Percentiles rank a stretch among this genome's conserved stretches.
These are phyloP conservation scores for Tuber magnatum DNA, from an alignment of 495 filamentous ascomycete genomes.

Conservation along the genomic window DNA sequence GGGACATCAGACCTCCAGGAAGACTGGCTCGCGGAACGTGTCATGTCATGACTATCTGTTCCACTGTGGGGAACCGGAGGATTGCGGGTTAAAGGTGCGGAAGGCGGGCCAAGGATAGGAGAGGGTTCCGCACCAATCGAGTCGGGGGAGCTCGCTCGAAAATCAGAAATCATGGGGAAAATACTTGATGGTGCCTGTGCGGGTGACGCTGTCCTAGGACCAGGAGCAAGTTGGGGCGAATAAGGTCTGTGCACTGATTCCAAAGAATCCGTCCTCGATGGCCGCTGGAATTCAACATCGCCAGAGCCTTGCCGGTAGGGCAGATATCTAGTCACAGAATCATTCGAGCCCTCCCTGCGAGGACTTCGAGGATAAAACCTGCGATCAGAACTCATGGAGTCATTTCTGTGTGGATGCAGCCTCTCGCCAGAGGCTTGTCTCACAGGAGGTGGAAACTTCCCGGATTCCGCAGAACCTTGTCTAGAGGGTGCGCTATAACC, in stretches of 20 bases:
- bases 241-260: background rate
- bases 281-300: background rate
- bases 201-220: background rate
- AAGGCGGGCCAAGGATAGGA: slow-evolving; percentile 40
- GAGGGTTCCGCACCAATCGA: slow-evolving; percentile 16
- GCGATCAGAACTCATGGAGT: slow-evolving; percentile 30
- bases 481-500: slow-evolving; percentile 18
- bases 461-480: slow-evolving; percentile 30
- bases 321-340: slow-evolving; percentile 27
- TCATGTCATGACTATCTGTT: slow-evolving; percentile 77
- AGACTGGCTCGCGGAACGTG: slow-evolving; percentile 46
- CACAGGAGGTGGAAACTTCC: slow-evolving; percentile 27
- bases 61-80: slow-evolving; percentile 48
- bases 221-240: background rate
- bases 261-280: slow-evolving; percentile 2
- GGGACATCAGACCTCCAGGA: slow-evolving; percentile 41
- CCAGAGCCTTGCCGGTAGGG: slow-evolving; percentile 35
- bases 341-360: slow-evolving; percentile 27
- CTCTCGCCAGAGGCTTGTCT: slow-evolving; percentile 29
- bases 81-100: slow-evolving; percentile 59
- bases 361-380: slow-evolving; percentile 26
- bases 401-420: slow-evolving; percentile 30
- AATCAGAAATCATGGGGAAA: slow-evolving; percentile 28
- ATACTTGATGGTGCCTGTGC: slow-evolving; percentile 15
- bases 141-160: slow-evolving; percentile 25